Evolutionary conservation across 495 filamentous ascomycete genomes (phyloP), one percentile per base, ranked within the genome.

Genomic region (Hapsidospora chrysogenum): DNA sequence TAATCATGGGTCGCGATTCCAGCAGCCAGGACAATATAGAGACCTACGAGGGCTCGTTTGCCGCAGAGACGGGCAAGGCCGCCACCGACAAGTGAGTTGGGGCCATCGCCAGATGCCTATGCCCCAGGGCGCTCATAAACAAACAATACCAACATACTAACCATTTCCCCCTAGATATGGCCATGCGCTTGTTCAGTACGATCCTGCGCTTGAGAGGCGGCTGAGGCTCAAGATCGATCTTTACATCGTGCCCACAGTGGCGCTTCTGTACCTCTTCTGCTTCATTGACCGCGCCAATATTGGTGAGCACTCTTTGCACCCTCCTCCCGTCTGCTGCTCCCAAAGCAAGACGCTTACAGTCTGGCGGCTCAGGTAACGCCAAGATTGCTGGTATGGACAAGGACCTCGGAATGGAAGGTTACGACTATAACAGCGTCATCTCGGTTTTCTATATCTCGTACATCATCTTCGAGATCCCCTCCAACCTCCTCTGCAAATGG

Each of bases 391-490:
- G 74, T 2, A 42, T 85, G 3, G 49, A 71, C 25, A 52, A 58
- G 20, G 62, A 71, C 35, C 60, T 83, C 2, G 30, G 45, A 23
- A 70, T 85, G 63, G 66, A 58, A 3, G 47, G 61, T 9, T 56
- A 59, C 17, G 68, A 81, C 46, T 85, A 78, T 47, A 83, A 81
- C 50, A 64, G 63, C 11, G 32, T 41, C 16, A 33, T 46, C 10
- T 42, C 38, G 21, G 30, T 46, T 38, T 86, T 85, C 58, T 86
- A 85, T 61, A 64, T 83, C 33, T 80, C 75, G 16, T 89, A 89
- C 53, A 60, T 76, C 18, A 45, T 77, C 27, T 74, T 77, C 37
- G 81, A 85, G 58, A 78, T 80, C 0, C 45, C 79, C 30, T 81
- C 80, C 16, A 86, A 85, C 44, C 74, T 39, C 42, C 57, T 69